Evolutionary conservation across 192 early-diverging fungal species (phyloP).

Genomic region (Backusella sp.): DNA sequence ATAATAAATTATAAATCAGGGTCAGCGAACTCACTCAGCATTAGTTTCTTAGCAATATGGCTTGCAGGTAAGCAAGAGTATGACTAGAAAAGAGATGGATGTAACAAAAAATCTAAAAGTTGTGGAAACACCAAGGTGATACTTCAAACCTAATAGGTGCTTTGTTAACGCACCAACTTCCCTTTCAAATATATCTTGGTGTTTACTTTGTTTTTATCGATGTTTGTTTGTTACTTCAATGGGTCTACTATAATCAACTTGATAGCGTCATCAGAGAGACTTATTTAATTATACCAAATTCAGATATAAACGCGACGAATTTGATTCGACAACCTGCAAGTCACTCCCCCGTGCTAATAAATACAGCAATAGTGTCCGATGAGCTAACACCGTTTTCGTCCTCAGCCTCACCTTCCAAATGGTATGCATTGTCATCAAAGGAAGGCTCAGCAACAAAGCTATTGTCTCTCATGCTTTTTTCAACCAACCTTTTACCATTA

Average conservation of each 20-base stretch:
- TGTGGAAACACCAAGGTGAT: constrained; percentile 51
- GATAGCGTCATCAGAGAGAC: background rate
- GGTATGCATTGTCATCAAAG: constrained; percentile 19
- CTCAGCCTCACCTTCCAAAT: constrained; percentile 32
- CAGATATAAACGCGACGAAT: background rate
- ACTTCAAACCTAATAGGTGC: constrained; percentile 69
- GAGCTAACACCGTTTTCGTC: constrained; percentile 31
- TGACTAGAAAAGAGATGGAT: background rate
- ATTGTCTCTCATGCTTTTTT: background rate
- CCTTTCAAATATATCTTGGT: constrained; percentile 57
- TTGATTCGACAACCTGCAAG: constrained; percentile 26
- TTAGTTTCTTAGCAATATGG: constrained; percentile 65
- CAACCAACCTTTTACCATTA: background rate
- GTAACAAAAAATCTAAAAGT: background rate
- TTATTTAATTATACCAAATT: background rate
- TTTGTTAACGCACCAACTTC: constrained; percentile 67
- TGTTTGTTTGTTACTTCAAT: constrained; percentile 26
- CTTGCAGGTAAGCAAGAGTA: constrained; percentile 45
- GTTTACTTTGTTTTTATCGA: constrained; percentile 28
- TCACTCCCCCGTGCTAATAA: constrained; percentile 19
- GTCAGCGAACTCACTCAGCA: constrained; percentile 48
- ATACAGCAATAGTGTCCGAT: constrained; percentile 9
- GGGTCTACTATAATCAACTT: constrained; percentile 27
- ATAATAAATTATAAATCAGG: constrained; percentile 52
- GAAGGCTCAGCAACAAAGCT: background rate